phyloP scores from a whole-genome alignment of 805 yeast genomes.

The Nakazawaea molendinolei region DNA sequence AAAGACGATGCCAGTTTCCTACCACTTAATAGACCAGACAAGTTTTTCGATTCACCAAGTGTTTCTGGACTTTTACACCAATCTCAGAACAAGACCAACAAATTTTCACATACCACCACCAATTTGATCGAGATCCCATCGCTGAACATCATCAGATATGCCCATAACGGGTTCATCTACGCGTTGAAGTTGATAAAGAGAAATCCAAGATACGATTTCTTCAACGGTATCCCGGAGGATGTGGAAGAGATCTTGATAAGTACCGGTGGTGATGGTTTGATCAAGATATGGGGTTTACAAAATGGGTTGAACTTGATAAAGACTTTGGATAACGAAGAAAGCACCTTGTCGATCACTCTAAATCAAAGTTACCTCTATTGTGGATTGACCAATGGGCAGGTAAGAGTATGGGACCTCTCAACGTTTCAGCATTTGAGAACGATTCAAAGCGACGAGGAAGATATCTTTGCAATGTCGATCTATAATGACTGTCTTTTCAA shows the following conservation, averaged over 20 bases:
- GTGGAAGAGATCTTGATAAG: slow-evolving; percentile 39
- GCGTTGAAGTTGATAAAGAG: slow-evolving; percentile 40
- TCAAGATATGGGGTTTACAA: slow-evolving; percentile 68
- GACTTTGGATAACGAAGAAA: slow-evolving; percentile 54
- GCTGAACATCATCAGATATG: slow-evolving; percentile 63
- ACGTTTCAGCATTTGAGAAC: slow-evolving; percentile 63
- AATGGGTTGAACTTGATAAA: slow-evolving; percentile 22
- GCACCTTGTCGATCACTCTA: slow-evolving; percentile 64
- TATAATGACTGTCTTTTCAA: slow-evolving; percentile 54
- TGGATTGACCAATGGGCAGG: slow-evolving; percentile 67
- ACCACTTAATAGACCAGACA: slow-evolving; percentile 68
- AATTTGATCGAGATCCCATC: slow-evolving; percentile 62
- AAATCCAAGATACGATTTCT: slow-evolving; percentile 15
- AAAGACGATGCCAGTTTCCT: slow-evolving; percentile 28
- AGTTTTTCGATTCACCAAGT: slow-evolving; percentile 86
- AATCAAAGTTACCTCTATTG: slow-evolving; percentile 70
- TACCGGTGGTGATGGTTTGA: slow-evolving; percentile 89
- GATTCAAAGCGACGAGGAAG: slow-evolving; percentile 34
- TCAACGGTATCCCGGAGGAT: slow-evolving; percentile 18
- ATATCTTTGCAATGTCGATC: slow-evolving; percentile 56
- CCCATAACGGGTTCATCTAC: slow-evolving; percentile 89
- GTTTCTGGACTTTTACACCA: slow-evolving; percentile 51
- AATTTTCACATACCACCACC: no score
- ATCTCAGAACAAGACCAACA: background rate
- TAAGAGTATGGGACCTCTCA: slow-evolving; percentile 83